Evolutionary conservation across 2,329 filamentous ascomycete species (phyloP).

Genomic region (Sporothrix schenckii): DNA sequence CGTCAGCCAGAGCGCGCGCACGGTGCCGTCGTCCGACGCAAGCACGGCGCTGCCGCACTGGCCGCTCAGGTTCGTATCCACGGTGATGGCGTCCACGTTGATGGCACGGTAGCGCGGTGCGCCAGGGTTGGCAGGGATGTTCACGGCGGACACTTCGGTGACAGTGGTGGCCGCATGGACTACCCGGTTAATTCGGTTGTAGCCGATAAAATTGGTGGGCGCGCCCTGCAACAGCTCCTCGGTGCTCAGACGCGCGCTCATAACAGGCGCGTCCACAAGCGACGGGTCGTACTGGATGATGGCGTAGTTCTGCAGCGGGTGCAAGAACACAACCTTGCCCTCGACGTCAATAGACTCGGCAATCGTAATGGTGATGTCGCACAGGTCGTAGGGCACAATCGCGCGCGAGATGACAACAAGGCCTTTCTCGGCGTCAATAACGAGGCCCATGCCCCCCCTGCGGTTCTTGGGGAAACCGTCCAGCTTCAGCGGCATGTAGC

Average conservation of each 20-base stretch:
- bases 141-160: constrained; percentile 95
- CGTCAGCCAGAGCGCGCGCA: constrained; percentile 94
- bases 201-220: constrained; percentile 95
- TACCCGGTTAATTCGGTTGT: constrained; percentile 92
- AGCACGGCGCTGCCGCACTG: constrained; percentile 95
- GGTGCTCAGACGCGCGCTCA: constrained; percentile 80
- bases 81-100: constrained; percentile 95
- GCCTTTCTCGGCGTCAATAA: constrained; percentile 96
- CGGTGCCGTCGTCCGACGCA: constrained; percentile 83
- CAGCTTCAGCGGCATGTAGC: constrained; percentile 91
- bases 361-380: constrained; percentile 94
- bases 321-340: constrained; percentile 92
- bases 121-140: constrained; percentile 89
- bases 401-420: constrained; percentile 92
- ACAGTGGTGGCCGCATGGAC: constrained; percentile 93
- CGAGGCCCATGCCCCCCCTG: constrained; percentile 92
- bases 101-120: constrained; percentile 92
- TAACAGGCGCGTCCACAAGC: constrained; percentile 90
- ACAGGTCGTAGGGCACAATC: constrained; percentile 93
- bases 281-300: constrained; percentile 93
- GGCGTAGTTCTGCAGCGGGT: constrained; percentile 95
- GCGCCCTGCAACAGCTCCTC: constrained; percentile 88
- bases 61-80: constrained; percentile 87
- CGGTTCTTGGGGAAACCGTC: constrained; percentile 96
- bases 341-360: constrained; percentile 95